Evolutionary conservation across 495 filamentous ascomycete genomes (phyloP).

Genomic region (Penicillium paxilli): DNA sequence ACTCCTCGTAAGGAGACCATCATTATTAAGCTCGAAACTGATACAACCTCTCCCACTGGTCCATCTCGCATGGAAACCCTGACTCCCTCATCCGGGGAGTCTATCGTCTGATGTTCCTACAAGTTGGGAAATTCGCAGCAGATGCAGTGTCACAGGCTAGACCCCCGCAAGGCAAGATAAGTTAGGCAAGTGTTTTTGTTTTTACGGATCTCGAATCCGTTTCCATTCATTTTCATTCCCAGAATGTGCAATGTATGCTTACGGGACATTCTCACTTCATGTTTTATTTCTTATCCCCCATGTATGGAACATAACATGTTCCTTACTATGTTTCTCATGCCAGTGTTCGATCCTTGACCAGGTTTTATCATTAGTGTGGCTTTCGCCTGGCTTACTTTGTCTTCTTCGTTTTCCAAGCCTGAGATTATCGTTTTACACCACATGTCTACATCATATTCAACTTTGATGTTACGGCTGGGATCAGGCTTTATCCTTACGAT

Average conservation of each 20-base stretch:
- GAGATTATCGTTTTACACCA: no score
- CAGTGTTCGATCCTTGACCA: background rate
- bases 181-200: background rate
- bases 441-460: no score
- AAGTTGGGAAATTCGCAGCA: no score
- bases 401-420: no score
- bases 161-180: no score
- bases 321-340: no score
- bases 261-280: background rate
- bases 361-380: no score
- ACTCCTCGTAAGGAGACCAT: slow-evolving; percentile 37
- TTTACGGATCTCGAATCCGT: background rate
- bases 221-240: slow-evolving; percentile 19
- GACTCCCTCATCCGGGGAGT: slow-evolving; percentile 11
- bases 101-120: background rate
- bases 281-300: background rate
- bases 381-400: background rate
- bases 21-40: no score
- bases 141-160: no score
- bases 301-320: no score
- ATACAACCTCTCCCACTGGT: slow-evolving; percentile 36
- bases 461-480: no score
- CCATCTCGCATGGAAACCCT: slow-evolving; percentile 35
- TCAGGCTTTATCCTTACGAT: no score
- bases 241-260: slow-evolving; percentile 18